These are phyloP conservation scores for Rubia balearica DNA, from an alignment of 305 asterid genomes.

Conservation along the genomic window DNA sequence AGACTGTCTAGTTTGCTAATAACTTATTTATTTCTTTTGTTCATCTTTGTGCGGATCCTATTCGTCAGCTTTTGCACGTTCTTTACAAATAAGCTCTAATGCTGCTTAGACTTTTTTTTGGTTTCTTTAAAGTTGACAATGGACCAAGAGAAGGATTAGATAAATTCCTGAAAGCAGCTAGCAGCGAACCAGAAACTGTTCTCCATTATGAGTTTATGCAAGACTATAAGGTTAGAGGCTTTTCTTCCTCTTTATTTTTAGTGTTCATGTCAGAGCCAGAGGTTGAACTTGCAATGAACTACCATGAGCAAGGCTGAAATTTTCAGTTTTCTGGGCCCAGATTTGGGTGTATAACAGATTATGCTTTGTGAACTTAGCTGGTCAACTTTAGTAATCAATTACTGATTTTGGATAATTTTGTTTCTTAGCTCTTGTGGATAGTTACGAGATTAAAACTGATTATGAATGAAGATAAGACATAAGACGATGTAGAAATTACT, in stretches of 20 bases:
- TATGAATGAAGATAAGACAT: no score
- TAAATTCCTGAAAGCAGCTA: slow-evolving; percentile 93
- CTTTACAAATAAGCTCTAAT: background rate
- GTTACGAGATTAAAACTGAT: background rate
- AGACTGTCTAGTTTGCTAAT: background rate
- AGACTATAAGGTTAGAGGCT: slow-evolving; percentile 76
- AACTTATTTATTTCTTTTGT: background rate
- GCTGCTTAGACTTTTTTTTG: background rate
- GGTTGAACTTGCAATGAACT: background rate
- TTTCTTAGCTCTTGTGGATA: background rate
- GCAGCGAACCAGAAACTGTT: slow-evolving; percentile 94
- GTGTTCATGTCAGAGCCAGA: background rate
- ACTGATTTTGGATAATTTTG: background rate
- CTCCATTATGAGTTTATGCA: slow-evolving; percentile 99
- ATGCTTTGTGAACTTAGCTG: background rate
- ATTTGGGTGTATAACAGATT: background rate
- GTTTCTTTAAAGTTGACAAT: slow-evolving; percentile 64
- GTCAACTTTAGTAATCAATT: background rate
- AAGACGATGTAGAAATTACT: background rate
- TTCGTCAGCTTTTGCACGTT: background rate
- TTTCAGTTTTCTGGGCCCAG: background rate
- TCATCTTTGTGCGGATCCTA: background rate
- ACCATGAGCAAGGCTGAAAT: background rate
- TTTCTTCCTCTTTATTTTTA: background rate
- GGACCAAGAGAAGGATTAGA: slow-evolving; percentile 94